Evolutionary conservation across 805 yeast genomes (phyloP), one percentile per base, ranked within the genome.

Genomic region (Lipomyces starkeyi): DNA sequence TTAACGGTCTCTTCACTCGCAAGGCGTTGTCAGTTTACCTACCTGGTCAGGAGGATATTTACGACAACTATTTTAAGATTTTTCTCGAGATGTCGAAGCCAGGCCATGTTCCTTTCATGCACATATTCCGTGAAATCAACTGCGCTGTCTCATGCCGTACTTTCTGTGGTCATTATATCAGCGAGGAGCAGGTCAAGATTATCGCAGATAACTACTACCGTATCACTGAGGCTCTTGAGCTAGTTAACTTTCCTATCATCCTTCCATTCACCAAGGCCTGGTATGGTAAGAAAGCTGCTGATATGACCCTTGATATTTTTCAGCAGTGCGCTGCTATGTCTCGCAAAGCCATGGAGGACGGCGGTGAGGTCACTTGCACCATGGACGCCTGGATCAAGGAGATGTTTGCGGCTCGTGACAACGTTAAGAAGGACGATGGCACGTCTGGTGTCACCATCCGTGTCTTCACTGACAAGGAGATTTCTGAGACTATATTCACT

Each of bases 211-310:
- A 93, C 80, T 95, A 93, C 81, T 95, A 88, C 80, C 83, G 86
- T 72, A 91, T 95, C 73, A 95, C 99, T 14, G 97, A 97, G 68
- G 99, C 99, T 34, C 85, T 95, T 77, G 99, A 95, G 82, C 86
- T 95, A 73, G 99, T 95, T 70, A 95, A 95, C 83, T 95, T 95
- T 87, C 99, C 99, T 71, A 91, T 95, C 75, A 94, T 95, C 72
- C 79, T 95, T 60, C 99, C 99, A 37, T 95, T 85, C 84, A 93
- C 99, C 70, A 95, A 94, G 83, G 90, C 99, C 47, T 95, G 99
- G 99, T 91, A 93, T 80, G 99, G 99, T 73, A 89, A 91, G 83
- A 87, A 85, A 77, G 90, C 93, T 76, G 97, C 98, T 66, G 97
- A 95, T 78, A 87, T 89, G 84, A 91, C 97, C 20, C 94, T 95